Evolutionary conservation across 2,329 filamentous ascomycete species (phyloP).

Genomic region (Penicillium aurantiogriseum): DNA sequence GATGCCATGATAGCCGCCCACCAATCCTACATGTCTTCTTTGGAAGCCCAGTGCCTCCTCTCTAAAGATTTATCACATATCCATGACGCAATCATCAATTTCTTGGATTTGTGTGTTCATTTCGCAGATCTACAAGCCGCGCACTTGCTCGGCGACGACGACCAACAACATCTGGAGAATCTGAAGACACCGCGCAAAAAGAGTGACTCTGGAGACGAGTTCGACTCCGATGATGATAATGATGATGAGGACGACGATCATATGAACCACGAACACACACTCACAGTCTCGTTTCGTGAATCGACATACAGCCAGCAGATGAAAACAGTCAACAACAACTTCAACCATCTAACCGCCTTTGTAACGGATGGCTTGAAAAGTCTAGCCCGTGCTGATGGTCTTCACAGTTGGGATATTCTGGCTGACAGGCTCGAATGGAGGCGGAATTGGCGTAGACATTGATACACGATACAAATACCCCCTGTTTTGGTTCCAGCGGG

Average conservation of each 20-base stretch:
- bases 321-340: slow-evolving; percentile 58
- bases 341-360: slow-evolving; percentile 67
- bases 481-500: slow-evolving; percentile 1
- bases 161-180: neutral
- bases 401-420: slow-evolving; percentile 74
- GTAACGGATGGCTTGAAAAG: slow-evolving; percentile 70
- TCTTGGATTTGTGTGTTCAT: slow-evolving; percentile 71
- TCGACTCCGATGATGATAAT: slow-evolving; percentile 23
- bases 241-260: slow-evolving; percentile 18
- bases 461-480: slow-evolving; percentile 6
- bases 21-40: slow-evolving; percentile 58
- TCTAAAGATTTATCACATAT: slow-evolving; percentile 68
- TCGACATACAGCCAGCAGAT: slow-evolving; percentile 55
- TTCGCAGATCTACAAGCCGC: slow-evolving; percentile 61
- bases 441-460: slow-evolving; percentile 11
- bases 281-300: slow-evolving; percentile 38
- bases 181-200: slow-evolving; percentile 1
- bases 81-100: slow-evolving; percentile 67
- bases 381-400: slow-evolving; percentile 70
- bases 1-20: slow-evolving; percentile 78
- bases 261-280: slow-evolving; percentile 43
- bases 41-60: slow-evolving; percentile 69
- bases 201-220: slow-evolving; percentile 2
- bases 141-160: slow-evolving; percentile 33
- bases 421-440: slow-evolving; percentile 71